Evolutionary conservation across 108 stramenopile species (phyloP).

Genomic region (Fistulifera solaris): DNA sequence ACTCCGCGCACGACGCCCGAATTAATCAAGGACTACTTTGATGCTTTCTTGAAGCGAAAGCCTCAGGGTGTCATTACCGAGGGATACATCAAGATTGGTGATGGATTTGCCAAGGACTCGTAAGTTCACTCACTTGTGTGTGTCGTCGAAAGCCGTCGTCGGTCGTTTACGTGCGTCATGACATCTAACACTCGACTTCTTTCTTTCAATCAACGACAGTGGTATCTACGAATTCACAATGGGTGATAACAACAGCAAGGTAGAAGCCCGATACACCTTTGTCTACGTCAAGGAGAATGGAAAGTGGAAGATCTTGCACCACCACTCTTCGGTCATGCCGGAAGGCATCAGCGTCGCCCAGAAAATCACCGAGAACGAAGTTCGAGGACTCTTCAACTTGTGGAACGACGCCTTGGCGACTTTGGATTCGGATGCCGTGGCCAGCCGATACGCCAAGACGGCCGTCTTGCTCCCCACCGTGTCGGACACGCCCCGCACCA

Average conservation of each 20-base stretch:
- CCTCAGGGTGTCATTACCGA: constrained; percentile 50
- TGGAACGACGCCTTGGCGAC: constrained; percentile 50
- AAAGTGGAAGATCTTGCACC: constrained; percentile 54
- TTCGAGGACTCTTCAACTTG: constrained; percentile 28
- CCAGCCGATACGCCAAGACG: constrained; percentile 32
- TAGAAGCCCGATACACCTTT: constrained; percentile 37
- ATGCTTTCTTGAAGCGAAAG: constrained; percentile 38
- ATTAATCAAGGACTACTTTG: constrained; percentile 59
- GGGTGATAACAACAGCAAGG: constrained; percentile 26
- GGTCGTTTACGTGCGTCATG: too few relatives aligned
- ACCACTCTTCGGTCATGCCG: constrained; percentile 41
- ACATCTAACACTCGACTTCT: too few relatives aligned
- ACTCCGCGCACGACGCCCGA: constrained; percentile 41
- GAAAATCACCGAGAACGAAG: constrained; percentile 14
- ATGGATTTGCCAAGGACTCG: constrained; percentile 33
- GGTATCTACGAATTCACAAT: constrained; percentile 38
- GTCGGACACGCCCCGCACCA: constrained; percentile 35
- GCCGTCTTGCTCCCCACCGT: constrained; percentile 34
- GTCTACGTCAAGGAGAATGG: constrained; percentile 33
- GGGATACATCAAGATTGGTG: constrained; percentile 43
- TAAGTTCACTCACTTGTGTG: constrained; percentile 27
- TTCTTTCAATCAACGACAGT: too few relatives aligned
- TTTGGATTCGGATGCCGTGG: constrained; percentile 27
- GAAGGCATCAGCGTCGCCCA: constrained; percentile 31
- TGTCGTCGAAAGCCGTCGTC: constrained; percentile 10